Evolutionary conservation across 2,329 filamentous ascomycete genomes (phyloP), one percentile per base, ranked within the genome.

Genomic region (Ascochyta lentis): DNA sequence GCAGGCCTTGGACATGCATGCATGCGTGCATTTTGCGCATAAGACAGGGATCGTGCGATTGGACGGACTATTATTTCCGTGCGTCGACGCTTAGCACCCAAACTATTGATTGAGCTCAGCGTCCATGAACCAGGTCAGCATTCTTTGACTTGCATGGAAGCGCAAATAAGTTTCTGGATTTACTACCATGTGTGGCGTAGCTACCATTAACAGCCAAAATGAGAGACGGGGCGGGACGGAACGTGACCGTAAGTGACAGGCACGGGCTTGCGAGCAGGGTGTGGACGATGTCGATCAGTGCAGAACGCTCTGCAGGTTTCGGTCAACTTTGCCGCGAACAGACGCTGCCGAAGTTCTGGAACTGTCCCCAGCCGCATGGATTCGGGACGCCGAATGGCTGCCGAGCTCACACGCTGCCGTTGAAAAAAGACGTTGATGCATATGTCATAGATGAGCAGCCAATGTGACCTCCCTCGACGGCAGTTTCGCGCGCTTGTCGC

Each of bases 211-310:
- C 49, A 48, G 24, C 31, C 42, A 39, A 34, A 50, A 47, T 34
- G 47, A 38, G 42, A 50, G 31, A 53, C 54, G 39, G 51, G 24
- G 54, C 54, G 58, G 58, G 53, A 49, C 54, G 54, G 58, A 58
- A 55, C 58, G 54, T 49, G 47, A 58, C 33, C 50, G 52, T 43
- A 41, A 42, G 23, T 40, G 51, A 43, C 45, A 56, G 44, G 48
- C 52, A 59, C 49, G 44, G 44, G 44, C 49, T 29, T 37, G 41
- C 27, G 26, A 41, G 41, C 49, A 54, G 35, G 53, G 49, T 27
- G 44, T 42, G 29, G 16, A 40, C 24, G 8, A 40, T 29, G 57
- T 56, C 49, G 53, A 59, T 56, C 57, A 35, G 43, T 47, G 49
- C 56, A 52, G 56, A 40, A 46, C 40, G 44, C 56, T 46, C 46